A percentile compares a stretch with the other conserved stretches of the same genome.
phyloP scores from a whole-genome alignment of 257 asterid genomes.

The Solanum bulbocastanum region DNA sequence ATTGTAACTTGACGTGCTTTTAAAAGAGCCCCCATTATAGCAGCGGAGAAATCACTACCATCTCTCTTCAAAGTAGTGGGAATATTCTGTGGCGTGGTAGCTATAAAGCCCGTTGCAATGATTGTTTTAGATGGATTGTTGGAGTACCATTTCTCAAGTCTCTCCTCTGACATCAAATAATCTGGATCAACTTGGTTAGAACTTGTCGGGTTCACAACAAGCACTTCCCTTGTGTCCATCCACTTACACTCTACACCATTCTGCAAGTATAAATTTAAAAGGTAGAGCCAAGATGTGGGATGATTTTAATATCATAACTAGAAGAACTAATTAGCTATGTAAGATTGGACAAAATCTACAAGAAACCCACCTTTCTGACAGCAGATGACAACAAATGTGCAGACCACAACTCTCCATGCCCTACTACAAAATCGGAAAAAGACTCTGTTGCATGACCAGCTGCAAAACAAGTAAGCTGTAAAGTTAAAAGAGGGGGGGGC shows the following conservation, averaged over 20 bases:
- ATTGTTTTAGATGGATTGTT: slow-evolving; percentile 52
- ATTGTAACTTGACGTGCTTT: slow-evolving; percentile 91
- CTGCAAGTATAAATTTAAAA: slow-evolving; percentile 28
- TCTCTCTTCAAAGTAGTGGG: slow-evolving; percentile 98
- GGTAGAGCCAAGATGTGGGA: neutral
- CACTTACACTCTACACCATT: slow-evolving; percentile 58
- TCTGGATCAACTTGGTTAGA: slow-evolving; percentile 96
- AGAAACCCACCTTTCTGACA: slow-evolving; percentile 61
- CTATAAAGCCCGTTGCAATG: slow-evolving; percentile 93
- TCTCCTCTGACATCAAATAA: slow-evolving; percentile 61
- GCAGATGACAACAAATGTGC: slow-evolving; percentile 73
- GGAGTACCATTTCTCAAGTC: slow-evolving; percentile 81
- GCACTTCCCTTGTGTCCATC: slow-evolving; percentile 99
- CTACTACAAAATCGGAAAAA: slow-evolving; percentile 97
- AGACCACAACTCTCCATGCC: slow-evolving; percentile 98
- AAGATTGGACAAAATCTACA: slow-evolving; percentile 1
- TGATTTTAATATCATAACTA: neutral
- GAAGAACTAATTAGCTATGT: slow-evolving; percentile 2
- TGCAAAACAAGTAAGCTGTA: slow-evolving; percentile 30
- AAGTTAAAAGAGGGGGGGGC: neutral
- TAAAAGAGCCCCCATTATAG: slow-evolving; percentile 90
- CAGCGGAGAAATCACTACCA: slow-evolving; percentile 99
- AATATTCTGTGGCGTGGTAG: slow-evolving; percentile 76
- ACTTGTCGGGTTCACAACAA: slow-evolving; percentile 71
- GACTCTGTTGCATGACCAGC: slow-evolving; percentile 98